Conservation (phyloP, 768 basidiomycete genomes). For the Lactifluus pinguis region DNA sequence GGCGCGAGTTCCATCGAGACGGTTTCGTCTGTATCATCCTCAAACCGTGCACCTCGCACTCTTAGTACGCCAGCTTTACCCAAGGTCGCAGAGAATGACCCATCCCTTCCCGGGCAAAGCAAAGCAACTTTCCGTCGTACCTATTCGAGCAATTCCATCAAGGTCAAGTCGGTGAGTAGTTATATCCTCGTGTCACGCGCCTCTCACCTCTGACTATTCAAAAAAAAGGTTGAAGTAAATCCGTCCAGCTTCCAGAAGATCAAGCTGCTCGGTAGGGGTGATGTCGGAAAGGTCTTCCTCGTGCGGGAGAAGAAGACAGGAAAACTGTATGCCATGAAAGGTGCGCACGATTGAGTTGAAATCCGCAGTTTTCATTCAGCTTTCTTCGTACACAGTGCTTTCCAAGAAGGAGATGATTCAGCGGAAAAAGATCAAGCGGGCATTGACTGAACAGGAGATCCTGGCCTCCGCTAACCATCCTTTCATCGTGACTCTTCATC, state of each 20-base stretch:
- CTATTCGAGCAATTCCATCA: slow-evolving; percentile 97
- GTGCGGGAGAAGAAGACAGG: slow-evolving; percentile 96
- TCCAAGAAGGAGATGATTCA: slow-evolving; percentile 99
- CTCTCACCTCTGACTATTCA: slow-evolving; percentile 1
- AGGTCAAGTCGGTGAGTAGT: slow-evolving; percentile 68
- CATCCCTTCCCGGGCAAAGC: slow-evolving; percentile 39
- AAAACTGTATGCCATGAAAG: slow-evolving; percentile 99
- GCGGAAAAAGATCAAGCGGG: slow-evolving; percentile 98
- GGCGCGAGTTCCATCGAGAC: slow-evolving; percentile 71
- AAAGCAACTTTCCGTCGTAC: slow-evolving; percentile 82
- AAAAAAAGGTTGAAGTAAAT: slow-evolving; percentile 81
- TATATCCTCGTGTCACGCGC: neutral
- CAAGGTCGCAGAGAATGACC: slow-evolving; percentile 36
- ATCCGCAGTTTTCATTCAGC: slow-evolving; percentile 13
- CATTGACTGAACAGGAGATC: slow-evolving; percentile 97
- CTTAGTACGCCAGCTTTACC: slow-evolving; percentile 27
- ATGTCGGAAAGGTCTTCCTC: slow-evolving; percentile 97
- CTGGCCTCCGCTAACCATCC: slow-evolving; percentile 98
- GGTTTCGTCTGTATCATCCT: slow-evolving; percentile 65
- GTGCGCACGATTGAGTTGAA: slow-evolving; percentile 38
- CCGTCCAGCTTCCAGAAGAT: slow-evolving; percentile 94
- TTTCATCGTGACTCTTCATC: slow-evolving; percentile 98
- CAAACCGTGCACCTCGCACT: slow-evolving; percentile 34
- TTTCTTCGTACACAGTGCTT: slow-evolving; percentile 51
- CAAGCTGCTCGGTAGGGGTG: slow-evolving; percentile 97